Percentiles rank a stretch among this genome's conserved stretches.
Evolutionary conservation across 2,329 filamentous ascomycete genomes (phyloP).

Genomic region (Xylogone sp.): DNA sequence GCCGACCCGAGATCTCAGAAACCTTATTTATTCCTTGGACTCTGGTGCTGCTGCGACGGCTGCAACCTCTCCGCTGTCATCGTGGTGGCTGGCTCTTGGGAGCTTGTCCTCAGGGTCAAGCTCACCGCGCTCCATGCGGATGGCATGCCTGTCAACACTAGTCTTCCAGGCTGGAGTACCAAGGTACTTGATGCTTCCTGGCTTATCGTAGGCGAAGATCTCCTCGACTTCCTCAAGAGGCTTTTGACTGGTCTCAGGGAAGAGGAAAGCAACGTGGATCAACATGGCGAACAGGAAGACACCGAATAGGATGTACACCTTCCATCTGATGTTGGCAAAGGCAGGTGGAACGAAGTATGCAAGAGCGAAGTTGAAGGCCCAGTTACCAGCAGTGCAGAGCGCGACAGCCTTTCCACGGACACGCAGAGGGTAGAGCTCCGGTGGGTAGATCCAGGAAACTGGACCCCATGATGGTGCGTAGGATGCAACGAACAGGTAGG

Average conservation of each 20-base stretch:
- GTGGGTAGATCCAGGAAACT: slow-evolving; percentile 41
- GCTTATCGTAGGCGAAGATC: slow-evolving; percentile 41
- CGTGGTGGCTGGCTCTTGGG: slow-evolving; percentile 7
- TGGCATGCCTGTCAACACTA: slow-evolving; percentile 16
- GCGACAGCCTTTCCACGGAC: slow-evolving; percentile 47
- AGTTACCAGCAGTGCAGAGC: slow-evolving; percentile 42
- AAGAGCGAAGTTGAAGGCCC: slow-evolving; percentile 42
- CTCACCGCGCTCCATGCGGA: slow-evolving; percentile 21
- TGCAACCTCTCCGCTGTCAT: slow-evolving; percentile 2
- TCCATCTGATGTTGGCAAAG: slow-evolving; percentile 40
- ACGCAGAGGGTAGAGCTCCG: slow-evolving; percentile 40
- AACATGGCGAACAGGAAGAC: slow-evolving; percentile 42
- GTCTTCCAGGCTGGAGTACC: slow-evolving; percentile 15
- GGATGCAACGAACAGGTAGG: slow-evolving; percentile 55
- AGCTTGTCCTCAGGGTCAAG: slow-evolving; percentile 23
- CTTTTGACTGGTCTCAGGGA: slow-evolving; percentile 50
- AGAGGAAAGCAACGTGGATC: slow-evolving; percentile 45
- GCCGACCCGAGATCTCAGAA: background rate
- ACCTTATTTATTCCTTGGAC: background rate
- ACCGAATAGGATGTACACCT: slow-evolving; percentile 44
- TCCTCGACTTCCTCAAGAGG: slow-evolving; percentile 45
- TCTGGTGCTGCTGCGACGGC: background rate
- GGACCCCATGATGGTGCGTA: slow-evolving; percentile 43
- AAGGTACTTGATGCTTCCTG: slow-evolving; percentile 19
- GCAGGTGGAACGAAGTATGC: slow-evolving; percentile 38